phyloP scores from a whole-genome alignment of 352 stramenopile species.

The Phytophthora fragariae region DNA sequence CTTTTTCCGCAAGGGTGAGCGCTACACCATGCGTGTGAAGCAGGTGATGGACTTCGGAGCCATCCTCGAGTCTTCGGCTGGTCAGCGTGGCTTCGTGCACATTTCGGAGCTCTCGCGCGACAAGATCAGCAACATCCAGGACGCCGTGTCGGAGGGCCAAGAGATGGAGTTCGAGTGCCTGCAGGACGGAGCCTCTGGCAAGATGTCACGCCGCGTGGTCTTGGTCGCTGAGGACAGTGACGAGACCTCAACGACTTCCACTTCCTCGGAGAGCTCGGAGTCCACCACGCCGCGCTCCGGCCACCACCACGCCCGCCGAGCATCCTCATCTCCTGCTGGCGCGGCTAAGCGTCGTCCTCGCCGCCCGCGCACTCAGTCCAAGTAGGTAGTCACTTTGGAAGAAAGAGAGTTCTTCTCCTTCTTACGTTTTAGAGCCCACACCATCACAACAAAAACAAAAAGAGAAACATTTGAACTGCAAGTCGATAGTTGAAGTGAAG shows the following conservation, averaged over 20 bases:
- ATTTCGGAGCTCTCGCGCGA: slow-evolving; percentile 91
- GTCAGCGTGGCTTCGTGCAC: slow-evolving; percentile 94
- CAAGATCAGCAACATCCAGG: slow-evolving; percentile 74
- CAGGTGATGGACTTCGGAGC: slow-evolving; percentile 97
- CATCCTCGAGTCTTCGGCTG: slow-evolving; percentile 85
- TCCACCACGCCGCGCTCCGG: slow-evolving; percentile 3
- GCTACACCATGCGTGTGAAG: slow-evolving; percentile 93
- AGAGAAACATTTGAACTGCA: slow-evolving; percentile 27
- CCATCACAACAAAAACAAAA: slow-evolving; percentile 7
- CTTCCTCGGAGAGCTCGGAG: slow-evolving; percentile 15
- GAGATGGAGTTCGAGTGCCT: slow-evolving; percentile 86
- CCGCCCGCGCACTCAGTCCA: slow-evolving; percentile 40
- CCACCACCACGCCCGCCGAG: slow-evolving; percentile 44
- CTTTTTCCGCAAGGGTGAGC: slow-evolving; percentile 90
- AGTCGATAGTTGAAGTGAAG: slow-evolving; percentile 6
- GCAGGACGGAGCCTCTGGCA: slow-evolving; percentile 76
- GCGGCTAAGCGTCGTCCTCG: slow-evolving; percentile 40
- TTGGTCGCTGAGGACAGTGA: slow-evolving; percentile 30
- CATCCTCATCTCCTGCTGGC: slow-evolving; percentile 31
- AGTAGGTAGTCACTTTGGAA: slow-evolving; percentile 34
- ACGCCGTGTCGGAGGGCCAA: slow-evolving; percentile 69
- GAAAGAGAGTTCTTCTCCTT: slow-evolving; percentile 9
- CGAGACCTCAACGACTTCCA: slow-evolving; percentile 10
- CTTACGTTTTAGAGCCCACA: slow-evolving; percentile 30
- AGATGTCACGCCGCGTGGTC: slow-evolving; percentile 82